Percentiles rank a stretch among this genome's conserved stretches.
Conservation (phyloP, 176 grass and related monocot species). For the Tuctoria greenei region DNA sequence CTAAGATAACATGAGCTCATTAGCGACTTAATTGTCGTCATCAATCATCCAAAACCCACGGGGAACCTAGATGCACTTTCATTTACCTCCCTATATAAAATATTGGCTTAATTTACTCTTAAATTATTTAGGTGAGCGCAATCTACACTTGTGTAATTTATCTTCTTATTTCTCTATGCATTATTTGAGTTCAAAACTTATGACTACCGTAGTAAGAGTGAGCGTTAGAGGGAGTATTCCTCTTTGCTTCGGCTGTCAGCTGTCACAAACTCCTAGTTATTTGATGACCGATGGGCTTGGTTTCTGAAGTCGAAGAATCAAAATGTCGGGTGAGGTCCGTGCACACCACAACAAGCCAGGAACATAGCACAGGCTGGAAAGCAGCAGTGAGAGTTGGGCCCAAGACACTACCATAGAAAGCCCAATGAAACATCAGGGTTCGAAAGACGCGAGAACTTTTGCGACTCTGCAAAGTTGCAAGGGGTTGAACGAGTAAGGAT, state of each 20-base stretch:
- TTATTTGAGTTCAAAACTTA: not conserved
- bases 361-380: not conserved
- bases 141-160: too few relatives aligned
- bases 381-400: not conserved
- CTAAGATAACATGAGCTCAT: too few relatives aligned
- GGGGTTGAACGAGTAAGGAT: too few relatives aligned
- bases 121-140: too few relatives aligned
- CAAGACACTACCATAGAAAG: constrained; percentile 3
- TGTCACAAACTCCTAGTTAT: not conserved
- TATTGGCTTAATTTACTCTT: too few relatives aligned
- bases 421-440: not conserved
- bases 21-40: too few relatives aligned
- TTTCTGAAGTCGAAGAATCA: not conserved
- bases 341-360: not conserved
- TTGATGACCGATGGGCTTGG: not conserved
- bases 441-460: not conserved
- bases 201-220: not conserved
- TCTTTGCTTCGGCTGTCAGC: not conserved
- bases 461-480: not conserved
- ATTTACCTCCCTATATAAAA: too few relatives aligned
- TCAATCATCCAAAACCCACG: too few relatives aligned
- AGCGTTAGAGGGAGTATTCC: not conserved
- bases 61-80: too few relatives aligned
- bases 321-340: not conserved
- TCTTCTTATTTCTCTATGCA: too few relatives aligned